Base-by-base conservation (phyloP, 2,329 filamentous ascomycete genomes). In the Alternaria infectoria region DNA sequence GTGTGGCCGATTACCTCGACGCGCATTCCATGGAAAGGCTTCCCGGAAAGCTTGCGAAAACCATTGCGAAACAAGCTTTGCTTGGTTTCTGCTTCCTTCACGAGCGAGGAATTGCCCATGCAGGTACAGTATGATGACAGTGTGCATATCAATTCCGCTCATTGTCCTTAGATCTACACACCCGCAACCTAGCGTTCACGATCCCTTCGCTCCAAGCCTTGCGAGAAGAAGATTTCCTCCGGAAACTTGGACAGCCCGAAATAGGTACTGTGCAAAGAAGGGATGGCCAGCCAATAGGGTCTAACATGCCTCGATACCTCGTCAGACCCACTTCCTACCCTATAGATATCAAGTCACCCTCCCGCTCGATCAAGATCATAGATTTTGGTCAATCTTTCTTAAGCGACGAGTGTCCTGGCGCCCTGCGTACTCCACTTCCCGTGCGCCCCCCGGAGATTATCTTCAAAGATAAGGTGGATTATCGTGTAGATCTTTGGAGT, bases 381-480 rank as follows among this genome's bases (percentile, higher is more conserved):
- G 79, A 82, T 60, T 81, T 81, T 58, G 79, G 80, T 1, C 69
- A 81, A 67, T 79, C 79, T 44, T 82, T 82, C 58, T 61, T 62
- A 11, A 45, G 5, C 11, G 17, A 66, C 12, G 57, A 71, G 3
- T 7, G 25, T 17, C 77, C 79, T 57, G 15, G 68, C 44, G 70
- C 62, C 5, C 69, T 82, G 11, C 68, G 79, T 46, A 81, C 76
- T 26, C 81, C 78, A 11, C 61, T 81, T 45, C 3, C 59, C 57
- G 44, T 82, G 55, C 74, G 76, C 11, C 74, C 80, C 46, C 80
- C 81, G 1, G 80, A 83, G 67, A 64, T 79, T 54, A 73, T 83
- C 23, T 81, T 82, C 57, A 45, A 69, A 49, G 78, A 82, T 25
- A 57, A 52, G 11, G 58, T 79, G 49, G 75, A 82, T 68, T 65